Conservation (phyloP, 352 stramenopile genomes). For the Phytopythium chamaehyphon region DNA sequence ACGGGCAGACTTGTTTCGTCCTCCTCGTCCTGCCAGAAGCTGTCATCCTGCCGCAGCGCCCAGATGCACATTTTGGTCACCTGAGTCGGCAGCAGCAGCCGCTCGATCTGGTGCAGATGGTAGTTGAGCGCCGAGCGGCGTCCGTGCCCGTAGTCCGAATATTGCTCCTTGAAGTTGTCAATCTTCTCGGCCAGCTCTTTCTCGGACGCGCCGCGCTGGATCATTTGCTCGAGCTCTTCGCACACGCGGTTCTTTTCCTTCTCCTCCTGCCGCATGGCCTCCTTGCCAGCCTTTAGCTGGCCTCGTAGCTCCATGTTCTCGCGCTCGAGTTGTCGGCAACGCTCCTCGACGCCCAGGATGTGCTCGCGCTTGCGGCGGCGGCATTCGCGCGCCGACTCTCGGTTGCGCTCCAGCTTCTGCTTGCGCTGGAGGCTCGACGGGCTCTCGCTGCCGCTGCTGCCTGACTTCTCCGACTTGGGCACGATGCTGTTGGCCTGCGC, state of each 20-base stretch:
- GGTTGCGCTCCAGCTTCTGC: slow-evolving; percentile 90
- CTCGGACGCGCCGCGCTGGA: slow-evolving; percentile 72
- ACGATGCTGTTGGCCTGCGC: slow-evolving; percentile 9
- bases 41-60: slow-evolving; percentile 88
- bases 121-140: slow-evolving; percentile 84
- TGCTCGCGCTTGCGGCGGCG: slow-evolving; percentile 86
- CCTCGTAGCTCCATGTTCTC: slow-evolving; percentile 91
- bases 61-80: slow-evolving; percentile 94
- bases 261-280: slow-evolving; percentile 83
- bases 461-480: slow-evolving; percentile 51
- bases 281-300: slow-evolving; percentile 84
- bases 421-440: slow-evolving; percentile 60
- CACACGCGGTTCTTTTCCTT: slow-evolving; percentile 84
- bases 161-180: slow-evolving; percentile 94
- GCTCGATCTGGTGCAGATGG: slow-evolving; percentile 92
- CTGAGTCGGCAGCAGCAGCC: slow-evolving; percentile 91
- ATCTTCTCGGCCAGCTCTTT: slow-evolving; percentile 92
- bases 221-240: slow-evolving; percentile 81
- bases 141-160: slow-evolving; percentile 90
- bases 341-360: slow-evolving; percentile 76
- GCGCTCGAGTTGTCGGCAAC: slow-evolving; percentile 77
- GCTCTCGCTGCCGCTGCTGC: slow-evolving; percentile 55
- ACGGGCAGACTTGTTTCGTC: slow-evolving; percentile 88
- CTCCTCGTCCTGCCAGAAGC: slow-evolving; percentile 86
- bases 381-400: slow-evolving; percentile 88